phyloP scores from a whole-genome alignment of 805 yeast genomes.

The Candida boleticola region DNA sequence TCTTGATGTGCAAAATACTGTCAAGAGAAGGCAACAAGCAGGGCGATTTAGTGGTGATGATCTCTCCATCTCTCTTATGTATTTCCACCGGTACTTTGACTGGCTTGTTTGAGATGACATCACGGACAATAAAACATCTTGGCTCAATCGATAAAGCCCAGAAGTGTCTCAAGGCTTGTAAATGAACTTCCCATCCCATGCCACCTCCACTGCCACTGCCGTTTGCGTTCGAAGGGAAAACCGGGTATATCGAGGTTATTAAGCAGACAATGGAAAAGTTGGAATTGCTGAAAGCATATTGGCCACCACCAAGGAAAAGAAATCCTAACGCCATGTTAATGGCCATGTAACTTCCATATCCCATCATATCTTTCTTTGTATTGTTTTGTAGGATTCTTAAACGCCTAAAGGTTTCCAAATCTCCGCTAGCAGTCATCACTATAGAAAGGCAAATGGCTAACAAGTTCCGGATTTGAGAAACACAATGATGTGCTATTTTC shows the following conservation, averaged over 20 bases:
- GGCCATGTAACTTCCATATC: constrained; percentile 74
- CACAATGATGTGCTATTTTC: constrained; percentile 51
- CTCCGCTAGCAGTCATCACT: constrained; percentile 91
- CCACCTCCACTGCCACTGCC: constrained; percentile 30
- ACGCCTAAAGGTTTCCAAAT: constrained; percentile 71
- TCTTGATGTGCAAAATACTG: constrained; percentile 46
- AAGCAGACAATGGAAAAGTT: constrained; percentile 67
- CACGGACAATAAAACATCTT: constrained; percentile 75
- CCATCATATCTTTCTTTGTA: constrained; percentile 37
- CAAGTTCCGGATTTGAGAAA: constrained; percentile 55
- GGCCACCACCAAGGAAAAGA: constrained; percentile 89
- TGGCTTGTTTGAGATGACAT: constrained; percentile 59
- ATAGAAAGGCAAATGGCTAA: constrained; percentile 65
- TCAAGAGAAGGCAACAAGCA: constrained; percentile 63
- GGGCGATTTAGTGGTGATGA: constrained; percentile 48
- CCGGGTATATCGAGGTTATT: constrained; percentile 75
- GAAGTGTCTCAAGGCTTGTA: constrained; percentile 84
- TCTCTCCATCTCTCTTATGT: constrained; percentile 36
- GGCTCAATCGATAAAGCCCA: constrained; percentile 86
- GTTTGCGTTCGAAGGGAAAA: constrained; percentile 49
- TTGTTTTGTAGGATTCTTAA: constrained; percentile 67
- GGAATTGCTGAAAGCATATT: constrained; percentile 69
- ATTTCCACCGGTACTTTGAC: constrained; percentile 45
- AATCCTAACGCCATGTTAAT: constrained; percentile 83
- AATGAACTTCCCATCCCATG: constrained; percentile 51